Conservation (phyloP, 2,329 filamentous ascomycete species). For the Aureobasidium sp. region DNA sequence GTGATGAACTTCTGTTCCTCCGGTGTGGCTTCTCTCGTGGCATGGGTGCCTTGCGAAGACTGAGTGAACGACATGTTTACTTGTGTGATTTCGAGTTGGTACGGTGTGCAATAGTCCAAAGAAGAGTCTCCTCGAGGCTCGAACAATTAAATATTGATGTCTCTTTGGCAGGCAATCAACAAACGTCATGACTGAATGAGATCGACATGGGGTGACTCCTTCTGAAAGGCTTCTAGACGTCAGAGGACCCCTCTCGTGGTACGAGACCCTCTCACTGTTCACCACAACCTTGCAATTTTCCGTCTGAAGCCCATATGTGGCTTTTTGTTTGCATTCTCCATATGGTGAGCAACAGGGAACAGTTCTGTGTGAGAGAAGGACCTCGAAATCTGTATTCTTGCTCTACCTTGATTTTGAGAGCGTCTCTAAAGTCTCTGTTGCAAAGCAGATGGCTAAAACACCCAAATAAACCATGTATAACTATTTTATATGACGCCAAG, state of each 20-base stretch:
- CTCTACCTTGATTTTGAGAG: too few relatives aligned
- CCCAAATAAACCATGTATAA: too few relatives aligned
- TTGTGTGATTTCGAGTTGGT: neutral
- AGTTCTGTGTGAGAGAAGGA: too few relatives aligned
- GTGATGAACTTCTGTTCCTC: conserved; percentile 21
- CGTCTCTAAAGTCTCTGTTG: too few relatives aligned
- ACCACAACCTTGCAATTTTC: neutral
- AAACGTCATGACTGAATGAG: conserved; percentile 1
- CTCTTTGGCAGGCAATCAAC: neutral
- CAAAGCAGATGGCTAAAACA: too few relatives aligned
- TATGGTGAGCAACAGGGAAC: neutral
- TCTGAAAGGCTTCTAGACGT: neutral
- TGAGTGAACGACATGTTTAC: neutral
- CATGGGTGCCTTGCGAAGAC: conserved; percentile 3
- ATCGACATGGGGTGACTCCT: neutral
- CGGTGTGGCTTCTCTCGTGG: neutral
- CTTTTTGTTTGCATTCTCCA: neutral
- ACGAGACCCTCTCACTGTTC: neutral
- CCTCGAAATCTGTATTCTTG: too few relatives aligned
- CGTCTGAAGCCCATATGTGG: neutral
- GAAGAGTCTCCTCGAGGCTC: neutral
- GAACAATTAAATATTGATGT: neutral
- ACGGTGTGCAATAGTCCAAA: neutral
- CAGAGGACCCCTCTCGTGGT: neutral
- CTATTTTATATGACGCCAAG: too few relatives aligned